Evolutionary conservation across 257 asterid genomes (phyloP), one percentile per base, ranked within the genome.

Genomic region (Penstemon barbatus): DNA sequence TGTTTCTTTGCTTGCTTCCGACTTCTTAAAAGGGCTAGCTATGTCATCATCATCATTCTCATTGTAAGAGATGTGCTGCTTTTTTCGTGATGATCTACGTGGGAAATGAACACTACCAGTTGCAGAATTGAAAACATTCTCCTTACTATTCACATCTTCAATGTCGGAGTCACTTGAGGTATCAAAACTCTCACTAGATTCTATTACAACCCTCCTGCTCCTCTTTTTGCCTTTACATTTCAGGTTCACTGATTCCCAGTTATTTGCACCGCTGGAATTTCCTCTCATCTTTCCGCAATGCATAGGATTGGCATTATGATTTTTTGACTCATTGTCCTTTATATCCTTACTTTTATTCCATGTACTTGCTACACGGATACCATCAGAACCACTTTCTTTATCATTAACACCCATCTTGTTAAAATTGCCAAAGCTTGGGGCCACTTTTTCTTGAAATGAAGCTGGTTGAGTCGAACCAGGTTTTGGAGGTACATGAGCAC

Each of bases 71-170:
- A 83, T 77, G 64, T 75, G 11, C 50, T 85, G 92, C 78, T 80
- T 85, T 63, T 71, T 79, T 52, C 90, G 83, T 66, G 82, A 70
- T 15, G 89, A 81, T 81, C 86, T 82, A 60, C 87, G 81, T 37
- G 76, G 54, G 18, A n/a, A 57, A 46, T 43, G 70, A n/a, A 39
- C 70, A 54, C 57, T 37, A 53, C 61, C 78, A 61, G 79, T 73
- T 11, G 79, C 75, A 64, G 53, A 40, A 71, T 60, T 61, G 43
- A 66, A 66, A 50, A 49, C 61, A 72, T 44, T 80, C 33, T 64
- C 85, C 33, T 77, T 69, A 63, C 61, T 36, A 52, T 69, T 72
- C 62, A 57, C 48, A 72, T 73, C 70, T 66, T 80, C 81, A 5
- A 57, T 0, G 46, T 74, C 82, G 37, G 77, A 45, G 19, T 54